Base-by-base conservation (phyloP, 192 early-diverging fungal species). In the Backusella tarrabulga region DNA sequence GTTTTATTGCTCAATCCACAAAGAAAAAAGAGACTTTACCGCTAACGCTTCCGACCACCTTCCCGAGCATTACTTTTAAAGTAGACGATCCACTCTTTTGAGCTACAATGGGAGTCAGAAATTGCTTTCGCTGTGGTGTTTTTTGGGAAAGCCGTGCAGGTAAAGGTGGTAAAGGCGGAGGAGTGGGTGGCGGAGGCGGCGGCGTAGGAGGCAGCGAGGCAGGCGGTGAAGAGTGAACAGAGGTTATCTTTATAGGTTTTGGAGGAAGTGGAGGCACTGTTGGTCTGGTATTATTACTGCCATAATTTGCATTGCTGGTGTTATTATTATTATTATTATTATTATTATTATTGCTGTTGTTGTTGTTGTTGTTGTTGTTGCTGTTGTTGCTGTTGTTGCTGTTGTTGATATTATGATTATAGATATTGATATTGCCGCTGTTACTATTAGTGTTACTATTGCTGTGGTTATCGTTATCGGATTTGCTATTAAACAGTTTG, bases 61-160 rank as follows among this genome's bases (percentile, higher is more conserved):
- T 86, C 50, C 80, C 86, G 36, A 90, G 77, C 29, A 88, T 87
- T 11, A 84, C 87, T 75, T 88, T 88, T 54, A 90, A 80, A 19
- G 73, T 44, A 41, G 67, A 38, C 23, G 78, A 42, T 38, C 71
- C 71, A 34, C 71, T 72, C 71, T 72, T 72, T 34, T 72, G 71
- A 21, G 71, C 71, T 19, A 72, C 41, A 15, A 72, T 72, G 17
- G 44, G 71, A 72, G 71, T 41, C 15, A 32, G 34, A 29, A 36
- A 35, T 50, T 14, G 50, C 34, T 17, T 72, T 60, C 32, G 72
- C 44, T 35, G 71, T 26, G 34, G 66, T 60, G 56, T 46, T 19
- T 26, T 21, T 46, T 42, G 40, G 41, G 71, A 29, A 19, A 38
- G 34, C 11, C 21, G 71, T n/a, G 29, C 32, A 70, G 68, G 35